phyloP scores from a whole-genome alignment of 192 early-diverging fungal genomes.

The Backusella tuberculispora region DNA sequence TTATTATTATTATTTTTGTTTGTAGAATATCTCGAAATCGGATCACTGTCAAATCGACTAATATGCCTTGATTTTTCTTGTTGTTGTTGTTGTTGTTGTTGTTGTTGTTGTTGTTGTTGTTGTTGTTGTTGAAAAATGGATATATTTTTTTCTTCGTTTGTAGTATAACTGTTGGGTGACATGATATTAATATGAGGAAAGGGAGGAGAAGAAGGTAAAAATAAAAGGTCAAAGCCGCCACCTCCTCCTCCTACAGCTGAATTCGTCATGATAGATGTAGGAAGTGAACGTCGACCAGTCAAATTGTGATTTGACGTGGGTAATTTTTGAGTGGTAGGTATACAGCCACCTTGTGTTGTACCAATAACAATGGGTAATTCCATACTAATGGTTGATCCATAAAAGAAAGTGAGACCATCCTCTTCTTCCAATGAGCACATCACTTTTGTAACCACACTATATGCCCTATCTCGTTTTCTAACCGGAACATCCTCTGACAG shows the following conservation, averaged over 20 bases:
- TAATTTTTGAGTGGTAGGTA: background rate
- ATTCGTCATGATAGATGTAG: background rate
- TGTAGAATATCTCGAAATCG: background rate
- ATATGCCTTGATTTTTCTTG: background rate
- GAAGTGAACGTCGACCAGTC: background rate
- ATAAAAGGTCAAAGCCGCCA: too few relatives aligned
- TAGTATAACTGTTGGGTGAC: background rate
- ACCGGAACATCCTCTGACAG: background rate
- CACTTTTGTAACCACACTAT: conserved; percentile 17
- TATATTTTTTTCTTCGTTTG: background rate
- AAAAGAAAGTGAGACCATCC: background rate
- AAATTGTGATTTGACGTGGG: too few relatives aligned
- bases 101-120: background rate
- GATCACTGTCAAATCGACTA: conserved; percentile 7
- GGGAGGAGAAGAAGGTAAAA: background rate
- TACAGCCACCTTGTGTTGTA: conserved; percentile 14
- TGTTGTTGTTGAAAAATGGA: background rate
- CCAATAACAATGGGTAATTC: conserved; percentile 17
- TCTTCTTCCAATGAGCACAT: conserved; percentile 14
- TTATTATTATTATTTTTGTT: too few relatives aligned
- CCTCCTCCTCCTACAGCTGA: background rate
- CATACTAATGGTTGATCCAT: conserved; percentile 10
- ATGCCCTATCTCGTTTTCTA: conserved; percentile 18
- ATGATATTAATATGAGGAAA: background rate
- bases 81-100: too few relatives aligned